These are phyloP conservation scores for Lophiotrema nucula DNA, from an alignment of 495 filamentous ascomycete species.

Conservation along the genomic window DNA sequence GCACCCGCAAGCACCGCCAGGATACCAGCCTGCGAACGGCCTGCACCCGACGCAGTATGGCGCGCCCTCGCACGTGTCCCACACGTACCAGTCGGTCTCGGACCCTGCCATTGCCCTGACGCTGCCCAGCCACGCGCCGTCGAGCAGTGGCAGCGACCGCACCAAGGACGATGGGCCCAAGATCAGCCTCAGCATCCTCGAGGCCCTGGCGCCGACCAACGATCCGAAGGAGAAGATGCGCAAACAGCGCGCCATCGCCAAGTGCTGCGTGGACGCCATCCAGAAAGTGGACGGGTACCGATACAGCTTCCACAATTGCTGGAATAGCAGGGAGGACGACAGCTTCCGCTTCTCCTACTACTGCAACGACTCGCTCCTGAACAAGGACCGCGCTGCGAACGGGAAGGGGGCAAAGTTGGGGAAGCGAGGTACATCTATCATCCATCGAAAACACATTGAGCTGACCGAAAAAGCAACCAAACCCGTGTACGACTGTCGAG, in stretches of 20 bases:
- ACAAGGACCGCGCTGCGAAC: slow-evolving; percentile 37
- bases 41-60: slow-evolving; percentile 21
- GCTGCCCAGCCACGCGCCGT: slow-evolving; percentile 5
- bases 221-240: slow-evolving; percentile 35
- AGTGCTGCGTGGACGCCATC: slow-evolving; percentile 32
- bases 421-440: slow-evolving; percentile 1
- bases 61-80: not conserved
- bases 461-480: slow-evolving; percentile 28
- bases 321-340: slow-evolving; percentile 37
- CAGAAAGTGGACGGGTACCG: slow-evolving; percentile 34
- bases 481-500: slow-evolving; percentile 37
- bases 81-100: slow-evolving; percentile 17
- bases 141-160: not conserved
- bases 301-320: slow-evolving; percentile 40
- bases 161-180: slow-evolving; percentile 10
- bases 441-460: not conserved
- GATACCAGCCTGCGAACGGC: slow-evolving; percentile 27
- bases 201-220: slow-evolving; percentile 24
- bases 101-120: slow-evolving; percentile 27
- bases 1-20: slow-evolving; percentile 18
- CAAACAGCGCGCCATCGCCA: slow-evolving; percentile 37
- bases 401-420: slow-evolving; percentile 31
- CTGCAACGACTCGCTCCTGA: slow-evolving; percentile 39
- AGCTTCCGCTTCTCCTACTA: slow-evolving; percentile 38
- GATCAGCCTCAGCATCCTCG: slow-evolving; percentile 30